Evolutionary conservation across 441 rosid species (phyloP), one percentile per base, ranked within the genome.

Genomic region (Croton setiger): DNA sequence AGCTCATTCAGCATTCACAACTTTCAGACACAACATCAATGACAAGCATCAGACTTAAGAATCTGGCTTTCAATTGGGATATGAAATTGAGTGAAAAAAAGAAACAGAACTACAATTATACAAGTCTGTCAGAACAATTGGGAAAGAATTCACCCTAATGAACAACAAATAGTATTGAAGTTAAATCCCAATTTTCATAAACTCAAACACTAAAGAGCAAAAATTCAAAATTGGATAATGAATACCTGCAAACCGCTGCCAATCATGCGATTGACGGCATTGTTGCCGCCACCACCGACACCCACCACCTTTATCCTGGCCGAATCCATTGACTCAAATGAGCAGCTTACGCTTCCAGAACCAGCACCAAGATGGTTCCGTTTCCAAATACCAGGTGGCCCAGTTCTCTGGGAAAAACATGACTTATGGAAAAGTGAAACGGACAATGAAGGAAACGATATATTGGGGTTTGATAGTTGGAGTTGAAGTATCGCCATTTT

Each of bases 221-320:
- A 52, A 36, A 23, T 3, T 1, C 3, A 14, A 59, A 12, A 20
- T 18, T 35, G 43, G 27, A 66, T 13, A 51, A 11, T 1, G 7
- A 37, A 31, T 60, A 94, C 98, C 84, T 89, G 97, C 71, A 94
- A 82, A 52, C 97, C 96, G 68, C 93, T 91, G 33, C 93, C 91
- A 82, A 91, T 89, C 98, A 94, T 94, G 48, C 97, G 92, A 79
- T 94, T 91, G 63, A 94, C 91, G 70, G 98, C 97, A 87, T 94
- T 94, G 89, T 91, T 94, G 76, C 98, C 98, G 20, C 98, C 98
- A 7, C 98, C 98, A 35, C 97, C 98, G 31, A 91, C 95, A 43
- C 98, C 98, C 36, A 93, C 83, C 2, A 93, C 98, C 82, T 91
- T 93, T 37, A 93, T 93, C 82, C 81, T 93, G 43, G 98, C 98